Evolutionary conservation across 495 filamentous ascomycete genomes (phyloP), one percentile per base, ranked within the genome.

Genomic region (Penicillium verhagenii): DNA sequence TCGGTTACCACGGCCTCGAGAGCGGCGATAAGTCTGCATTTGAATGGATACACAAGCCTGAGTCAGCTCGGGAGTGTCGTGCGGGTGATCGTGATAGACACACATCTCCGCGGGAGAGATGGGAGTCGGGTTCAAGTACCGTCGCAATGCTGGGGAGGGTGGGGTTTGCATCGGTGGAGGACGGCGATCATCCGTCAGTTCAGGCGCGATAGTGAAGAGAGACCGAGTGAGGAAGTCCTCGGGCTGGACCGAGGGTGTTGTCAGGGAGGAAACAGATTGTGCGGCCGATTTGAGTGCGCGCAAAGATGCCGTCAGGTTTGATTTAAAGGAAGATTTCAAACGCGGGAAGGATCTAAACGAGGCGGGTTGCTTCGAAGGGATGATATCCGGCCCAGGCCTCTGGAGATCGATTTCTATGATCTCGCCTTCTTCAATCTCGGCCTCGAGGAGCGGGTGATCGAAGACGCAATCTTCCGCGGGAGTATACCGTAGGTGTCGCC

Each of bases 141-240:
- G 86, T 37, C 94, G 86, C 51, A 96, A 74, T n/a, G 88, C 91
- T 37, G 91, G 89, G 19, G 88, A 89, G 4, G 92, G 92, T 18
- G 88, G 82, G 49, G 88, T 88, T 43, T 83, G 74, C 47, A 89
- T 81, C 0, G 82, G 82, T n/a, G 83, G 84, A 19, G 94, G 94
- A 44, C 92, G 86, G 58, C 89, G 86, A 72, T 97, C 94, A 61
- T 94, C 90, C 6, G 90, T 92, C 68, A 91, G 90, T 40, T 86
- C 86, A 4, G 90, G 90, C 53, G 87, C 82, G 50, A 92, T 88
- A 3, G 87, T 87, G 51, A 82, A 82, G 42, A 96, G 73, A 28
- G 91, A 94, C 55, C 92, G 85, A 10, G 92, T 93, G 44, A 98
- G 85, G 56, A 93, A 91, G 65, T 96, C 91, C 55, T 97, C 90